Evolutionary conservation across 2,329 filamentous ascomycete genomes (phyloP).

Genomic region (Graphilbum ipis-grandicollis): DNA sequence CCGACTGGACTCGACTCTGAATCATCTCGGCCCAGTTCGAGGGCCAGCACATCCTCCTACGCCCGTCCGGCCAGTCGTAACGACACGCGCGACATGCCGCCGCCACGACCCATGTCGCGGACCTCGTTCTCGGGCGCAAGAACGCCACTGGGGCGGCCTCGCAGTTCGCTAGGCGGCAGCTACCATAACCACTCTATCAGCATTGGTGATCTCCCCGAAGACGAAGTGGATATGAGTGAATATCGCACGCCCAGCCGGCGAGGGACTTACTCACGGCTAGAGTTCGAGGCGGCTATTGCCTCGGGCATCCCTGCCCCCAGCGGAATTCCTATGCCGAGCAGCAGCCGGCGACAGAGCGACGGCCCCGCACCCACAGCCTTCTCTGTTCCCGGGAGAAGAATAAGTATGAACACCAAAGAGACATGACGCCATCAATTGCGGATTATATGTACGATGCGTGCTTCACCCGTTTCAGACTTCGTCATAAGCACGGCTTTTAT

Average conservation of each 20-base stretch:
- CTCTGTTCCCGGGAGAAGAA: conserved; percentile 4
- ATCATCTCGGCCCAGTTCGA: conserved; percentile 54
- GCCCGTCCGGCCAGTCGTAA: conserved; percentile 35
- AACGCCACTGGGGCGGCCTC: conserved; percentile 51
- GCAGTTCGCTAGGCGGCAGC: conserved; percentile 53
- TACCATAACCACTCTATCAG: conserved; percentile 40
- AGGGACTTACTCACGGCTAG: conserved; percentile 32
- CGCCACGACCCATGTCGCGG: conserved; percentile 46
- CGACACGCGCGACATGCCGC: conserved; percentile 24
- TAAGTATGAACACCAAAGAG: conserved; percentile 19
- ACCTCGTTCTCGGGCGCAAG: conserved; percentile 41
- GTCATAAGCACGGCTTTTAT: no score
- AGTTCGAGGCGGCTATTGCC: conserved; percentile 21
- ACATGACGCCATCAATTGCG: background rate
- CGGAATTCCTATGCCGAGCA: conserved; percentile 29
- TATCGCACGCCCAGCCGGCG: conserved; percentile 36
- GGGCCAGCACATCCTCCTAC: conserved; percentile 43
- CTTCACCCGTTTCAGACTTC: no score
- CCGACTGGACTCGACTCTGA: conserved; percentile 16
- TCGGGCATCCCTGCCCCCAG: conserved; percentile 18
- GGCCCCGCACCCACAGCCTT: conserved; percentile 3
- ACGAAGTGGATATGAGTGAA: conserved; percentile 23
- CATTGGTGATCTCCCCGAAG: conserved; percentile 34
- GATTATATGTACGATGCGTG: background rate
- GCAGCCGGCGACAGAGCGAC: conserved; percentile 14